These are phyloP conservation scores for Thalassiosira livingstoniorum DNA, from an alignment of 352 stramenopile genomes.

Conservation along the genomic window DNA sequence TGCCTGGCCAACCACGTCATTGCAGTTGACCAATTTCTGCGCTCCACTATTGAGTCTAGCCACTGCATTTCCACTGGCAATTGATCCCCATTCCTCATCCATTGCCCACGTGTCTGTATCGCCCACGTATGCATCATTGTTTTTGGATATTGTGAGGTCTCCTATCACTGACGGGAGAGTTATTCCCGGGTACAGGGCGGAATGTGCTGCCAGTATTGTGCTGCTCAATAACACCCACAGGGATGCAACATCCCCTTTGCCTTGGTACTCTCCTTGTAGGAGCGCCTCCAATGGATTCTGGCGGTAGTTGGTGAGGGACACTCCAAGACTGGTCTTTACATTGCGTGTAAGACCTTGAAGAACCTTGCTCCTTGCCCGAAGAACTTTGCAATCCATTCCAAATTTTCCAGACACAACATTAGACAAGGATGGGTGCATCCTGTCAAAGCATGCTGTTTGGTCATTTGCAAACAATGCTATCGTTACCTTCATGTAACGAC, in stretches of 20 bases:
- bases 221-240: conserved; percentile 1
- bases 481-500: conserved; percentile 22
- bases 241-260: not conserved
- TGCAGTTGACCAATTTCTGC: too few relatives aligned
- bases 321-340: not conserved
- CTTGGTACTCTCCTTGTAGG: conserved; percentile 9
- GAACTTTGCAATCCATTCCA: not conserved
- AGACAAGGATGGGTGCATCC: not conserved
- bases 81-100: too few relatives aligned
- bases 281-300: not conserved
- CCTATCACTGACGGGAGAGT: not conserved
- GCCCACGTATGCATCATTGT: conserved; percentile 6
- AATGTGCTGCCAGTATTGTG: not conserved
- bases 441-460: conserved; percentile 13
- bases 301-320: not conserved
- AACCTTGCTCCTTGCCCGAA: not conserved
- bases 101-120: not conserved
- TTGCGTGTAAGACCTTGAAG: not conserved
- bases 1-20: too few relatives aligned
- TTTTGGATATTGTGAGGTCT: not conserved
- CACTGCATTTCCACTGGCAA: too few relatives aligned
- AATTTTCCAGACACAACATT: conserved; percentile 2
- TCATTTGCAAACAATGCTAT: conserved; percentile 22
- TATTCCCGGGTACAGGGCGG: not conserved
- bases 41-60: too few relatives aligned